phyloP scores from a whole-genome alignment of 208 protist genomes.

The Acanthamoeba culbertsoni region DNA sequence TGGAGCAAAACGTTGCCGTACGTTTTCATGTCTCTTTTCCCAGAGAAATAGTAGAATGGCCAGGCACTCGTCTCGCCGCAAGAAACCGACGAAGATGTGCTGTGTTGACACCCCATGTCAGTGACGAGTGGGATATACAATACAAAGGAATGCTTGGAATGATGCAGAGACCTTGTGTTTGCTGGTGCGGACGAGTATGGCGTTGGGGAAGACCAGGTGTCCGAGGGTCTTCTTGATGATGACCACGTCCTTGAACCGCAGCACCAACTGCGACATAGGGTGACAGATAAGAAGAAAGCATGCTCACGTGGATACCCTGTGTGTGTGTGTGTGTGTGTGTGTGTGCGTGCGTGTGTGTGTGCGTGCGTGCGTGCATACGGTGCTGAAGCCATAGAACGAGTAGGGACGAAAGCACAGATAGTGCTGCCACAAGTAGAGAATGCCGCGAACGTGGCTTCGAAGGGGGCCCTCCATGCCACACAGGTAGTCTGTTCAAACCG shows the following conservation, averaged over 20 bases:
- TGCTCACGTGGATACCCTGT: no score
- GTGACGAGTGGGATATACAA: no score
- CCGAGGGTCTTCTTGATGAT: background rate
- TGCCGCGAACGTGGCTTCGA: background rate
- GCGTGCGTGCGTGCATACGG: background rate
- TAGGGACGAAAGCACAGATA: constrained; percentile 14
- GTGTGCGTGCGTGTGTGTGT: no score
- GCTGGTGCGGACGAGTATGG: background rate
- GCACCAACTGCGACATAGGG: background rate
- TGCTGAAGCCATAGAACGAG: background rate
- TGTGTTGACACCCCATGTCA: no score
- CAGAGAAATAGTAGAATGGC: background rate
- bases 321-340: no score
- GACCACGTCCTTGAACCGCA: background rate
- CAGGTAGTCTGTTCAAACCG: background rate
- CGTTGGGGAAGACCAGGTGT: background rate
- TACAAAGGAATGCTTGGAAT: no score
- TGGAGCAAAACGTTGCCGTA: background rate
- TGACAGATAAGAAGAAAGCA: no score
- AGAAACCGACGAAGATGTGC: background rate
- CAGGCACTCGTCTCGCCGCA: background rate
- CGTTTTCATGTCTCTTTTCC: background rate
- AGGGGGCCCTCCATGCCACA: background rate
- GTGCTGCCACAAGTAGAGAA: constrained; percentile 42
- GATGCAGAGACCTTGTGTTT: background rate